Conservation (phyloP, 2,329 filamentous ascomycete species). For the Penicillium carneum region DNA sequence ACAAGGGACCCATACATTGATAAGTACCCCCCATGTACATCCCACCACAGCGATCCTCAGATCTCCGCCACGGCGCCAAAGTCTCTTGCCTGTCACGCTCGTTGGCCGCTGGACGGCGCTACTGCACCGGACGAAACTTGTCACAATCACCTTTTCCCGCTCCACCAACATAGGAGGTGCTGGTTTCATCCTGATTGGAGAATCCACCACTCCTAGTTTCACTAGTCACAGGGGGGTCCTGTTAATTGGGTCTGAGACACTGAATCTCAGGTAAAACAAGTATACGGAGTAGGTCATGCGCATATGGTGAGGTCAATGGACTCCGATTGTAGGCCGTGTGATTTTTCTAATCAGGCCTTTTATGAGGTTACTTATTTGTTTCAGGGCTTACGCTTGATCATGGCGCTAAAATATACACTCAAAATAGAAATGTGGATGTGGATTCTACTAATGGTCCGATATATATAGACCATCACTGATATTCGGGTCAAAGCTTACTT, state of each 20-base stretch:
- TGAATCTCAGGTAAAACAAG: constrained; percentile 8
- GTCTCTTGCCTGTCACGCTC: constrained; percentile 17
- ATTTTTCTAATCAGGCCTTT: neutral
- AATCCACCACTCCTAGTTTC: constrained; percentile 23
- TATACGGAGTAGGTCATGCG: neutral
- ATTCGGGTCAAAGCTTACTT: no score
- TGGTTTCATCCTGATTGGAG: constrained; percentile 20
- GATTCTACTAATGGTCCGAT: no score
- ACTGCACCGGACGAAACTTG: constrained; percentile 32
- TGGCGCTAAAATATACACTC: neutral
- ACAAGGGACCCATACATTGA: neutral
- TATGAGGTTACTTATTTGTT: neutral
- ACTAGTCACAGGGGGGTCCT: constrained; percentile 10
- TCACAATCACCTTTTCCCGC: constrained; percentile 33
- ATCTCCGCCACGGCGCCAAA: constrained; percentile 34
- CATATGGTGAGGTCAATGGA: neutral
- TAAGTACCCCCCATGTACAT: neutral
- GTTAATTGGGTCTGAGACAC: constrained; percentile 5
- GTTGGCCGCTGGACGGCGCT: constrained; percentile 23
- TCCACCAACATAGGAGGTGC: constrained; percentile 14
- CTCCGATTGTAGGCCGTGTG: neutral
- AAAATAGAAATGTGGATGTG: neutral
- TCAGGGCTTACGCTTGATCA: no score
- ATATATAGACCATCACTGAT: no score
- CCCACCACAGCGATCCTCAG: neutral